These are phyloP conservation scores for Kodamaea lidongshanica DNA, from an alignment of 805 yeast genomes.

Conservation along the genomic window DNA sequence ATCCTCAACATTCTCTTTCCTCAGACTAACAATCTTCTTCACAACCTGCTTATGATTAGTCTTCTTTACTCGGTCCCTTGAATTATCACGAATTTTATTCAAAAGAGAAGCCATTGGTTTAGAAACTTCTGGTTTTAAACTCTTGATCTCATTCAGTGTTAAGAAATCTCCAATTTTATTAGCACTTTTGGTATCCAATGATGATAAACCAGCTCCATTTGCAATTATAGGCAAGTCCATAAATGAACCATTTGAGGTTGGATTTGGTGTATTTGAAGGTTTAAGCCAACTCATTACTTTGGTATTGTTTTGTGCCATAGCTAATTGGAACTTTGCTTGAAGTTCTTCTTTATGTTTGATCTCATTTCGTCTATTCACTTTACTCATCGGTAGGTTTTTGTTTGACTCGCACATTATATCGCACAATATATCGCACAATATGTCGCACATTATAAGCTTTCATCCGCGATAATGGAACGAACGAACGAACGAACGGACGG, in stretches of 20 bases:
- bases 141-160: conserved; percentile 5
- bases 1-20: neutral
- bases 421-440: no score
- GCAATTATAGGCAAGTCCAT: conserved; percentile 31
- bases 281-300: conserved; percentile 35
- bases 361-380: conserved; percentile 31
- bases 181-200: conserved; percentile 10
- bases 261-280: conserved; percentile 3
- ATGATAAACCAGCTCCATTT: conserved; percentile 25
- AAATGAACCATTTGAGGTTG: conserved; percentile 14
- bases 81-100: conserved; percentile 29
- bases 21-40: neutral
- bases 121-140: conserved; percentile 14
- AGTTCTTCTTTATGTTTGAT: conserved; percentile 42
- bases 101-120: conserved; percentile 34
- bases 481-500: no score
- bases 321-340: conserved; percentile 42
- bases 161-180: conserved; percentile 27
- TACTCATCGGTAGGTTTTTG: conserved; percentile 16
- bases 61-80: conserved; percentile 10
- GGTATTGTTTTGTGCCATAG: conserved; percentile 31
- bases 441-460: no score
- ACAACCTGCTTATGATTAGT: neutral
- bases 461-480: no score
- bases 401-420: no score